Conservation (phyloP, 2,329 filamentous ascomycete species). For the Penicillium rolfsii region DNA sequence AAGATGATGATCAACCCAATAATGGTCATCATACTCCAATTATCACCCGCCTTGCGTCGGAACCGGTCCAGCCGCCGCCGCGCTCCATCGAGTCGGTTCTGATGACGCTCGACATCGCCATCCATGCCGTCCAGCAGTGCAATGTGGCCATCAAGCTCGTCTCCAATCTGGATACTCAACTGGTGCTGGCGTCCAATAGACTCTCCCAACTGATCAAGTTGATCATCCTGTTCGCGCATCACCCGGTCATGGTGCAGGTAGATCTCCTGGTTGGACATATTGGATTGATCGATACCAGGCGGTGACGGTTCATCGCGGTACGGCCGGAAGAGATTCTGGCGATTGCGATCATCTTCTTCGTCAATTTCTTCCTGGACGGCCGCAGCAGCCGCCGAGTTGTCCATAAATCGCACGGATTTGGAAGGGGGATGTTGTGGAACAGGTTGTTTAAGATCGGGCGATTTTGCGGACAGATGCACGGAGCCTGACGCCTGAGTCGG, state of each 20-base stretch:
- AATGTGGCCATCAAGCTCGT: conserved; percentile 91
- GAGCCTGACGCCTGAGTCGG: conserved; percentile 53
- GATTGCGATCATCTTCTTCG: conserved; percentile 56
- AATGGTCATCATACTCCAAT: conserved; percentile 82
- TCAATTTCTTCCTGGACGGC: conserved; percentile 40
- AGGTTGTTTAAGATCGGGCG: conserved; percentile 49
- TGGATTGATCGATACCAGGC: conserved; percentile 53
- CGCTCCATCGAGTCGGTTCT: conserved; percentile 74
- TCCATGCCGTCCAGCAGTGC: conserved; percentile 89
- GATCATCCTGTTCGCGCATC: conserved; percentile 86
- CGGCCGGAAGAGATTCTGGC: conserved; percentile 63
- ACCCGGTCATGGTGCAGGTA: conserved; percentile 81
- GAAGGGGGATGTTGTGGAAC: conserved; percentile 51
- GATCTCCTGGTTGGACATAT: conserved; percentile 79
- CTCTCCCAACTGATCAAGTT: conserved; percentile 84
- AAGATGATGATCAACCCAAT: conserved; percentile 81
- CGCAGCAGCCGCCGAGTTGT: conserved; percentile 54
- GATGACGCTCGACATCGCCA: conserved; percentile 77
- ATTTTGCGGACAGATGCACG: conserved; percentile 28
- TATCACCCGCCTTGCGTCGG: conserved; percentile 74
- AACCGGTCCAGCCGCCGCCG: conserved; percentile 72
- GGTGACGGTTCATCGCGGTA: conserved; percentile 61
- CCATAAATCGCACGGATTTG: conserved; percentile 86
- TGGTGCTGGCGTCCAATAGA: conserved; percentile 88
- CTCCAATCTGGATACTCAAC: conserved; percentile 91